Conservation (phyloP, 225 moss, liverwort and hornwort species). For the Physcomitrium patens region DNA sequence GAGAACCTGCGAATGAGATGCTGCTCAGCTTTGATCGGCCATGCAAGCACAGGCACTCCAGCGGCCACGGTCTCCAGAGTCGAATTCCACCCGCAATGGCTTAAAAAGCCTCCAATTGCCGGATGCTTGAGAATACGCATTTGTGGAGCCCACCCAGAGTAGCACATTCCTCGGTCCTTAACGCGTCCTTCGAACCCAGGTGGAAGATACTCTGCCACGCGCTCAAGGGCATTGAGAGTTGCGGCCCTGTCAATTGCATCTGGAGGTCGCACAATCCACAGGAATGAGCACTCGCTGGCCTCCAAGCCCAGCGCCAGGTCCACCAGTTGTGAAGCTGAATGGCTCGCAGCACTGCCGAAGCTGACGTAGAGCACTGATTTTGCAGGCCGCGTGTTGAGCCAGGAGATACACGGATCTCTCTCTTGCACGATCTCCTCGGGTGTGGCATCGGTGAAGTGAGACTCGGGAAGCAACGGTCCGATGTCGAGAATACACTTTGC, state of each 20-base stretch:
- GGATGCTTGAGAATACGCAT: constrained; percentile 40
- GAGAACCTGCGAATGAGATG: constrained; percentile 31
- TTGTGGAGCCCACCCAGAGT: constrained; percentile 47
- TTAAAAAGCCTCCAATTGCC: constrained; percentile 39
- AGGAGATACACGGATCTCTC: constrained; percentile 28
- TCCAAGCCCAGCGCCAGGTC: constrained; percentile 35
- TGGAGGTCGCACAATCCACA: constrained; percentile 41
- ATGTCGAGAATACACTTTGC: constrained; percentile 31
- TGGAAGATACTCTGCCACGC: constrained; percentile 31
- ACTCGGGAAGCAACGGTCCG: constrained; percentile 35
- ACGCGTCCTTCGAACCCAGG: constrained; percentile 35
- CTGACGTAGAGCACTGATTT: constrained; percentile 31
- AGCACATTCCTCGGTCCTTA: constrained; percentile 41
- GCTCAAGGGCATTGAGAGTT: neutral
- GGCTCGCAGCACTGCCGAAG: constrained; percentile 38
- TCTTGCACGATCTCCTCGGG: neutral
- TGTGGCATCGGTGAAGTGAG: constrained; percentile 8
- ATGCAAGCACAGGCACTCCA: constrained; percentile 44
- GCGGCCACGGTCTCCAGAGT: constrained; percentile 33
- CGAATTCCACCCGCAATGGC: constrained; percentile 53
- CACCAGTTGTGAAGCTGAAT: constrained; percentile 28
- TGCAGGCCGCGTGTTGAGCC: constrained; percentile 26
- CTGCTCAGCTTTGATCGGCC: constrained; percentile 44
- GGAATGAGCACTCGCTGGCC: constrained; percentile 27
- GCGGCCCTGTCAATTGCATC: constrained; percentile 11